Evolutionary conservation across 495 filamentous ascomycete genomes (phyloP).

Genomic region (Penicillium salamii): DNA sequence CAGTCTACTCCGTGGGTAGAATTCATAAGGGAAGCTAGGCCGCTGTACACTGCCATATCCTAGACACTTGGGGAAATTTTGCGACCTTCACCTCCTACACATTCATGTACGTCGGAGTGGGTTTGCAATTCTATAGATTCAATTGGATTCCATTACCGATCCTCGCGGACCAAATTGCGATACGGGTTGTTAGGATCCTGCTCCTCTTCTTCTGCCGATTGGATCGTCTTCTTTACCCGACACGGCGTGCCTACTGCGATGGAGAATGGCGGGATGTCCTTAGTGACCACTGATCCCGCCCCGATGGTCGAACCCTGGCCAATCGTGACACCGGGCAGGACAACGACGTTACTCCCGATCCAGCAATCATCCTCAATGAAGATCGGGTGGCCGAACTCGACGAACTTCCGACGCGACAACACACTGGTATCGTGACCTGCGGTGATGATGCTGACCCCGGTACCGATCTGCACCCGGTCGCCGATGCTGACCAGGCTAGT

Average conservation of each 20-base stretch:
- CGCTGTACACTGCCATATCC: too few relatives aligned
- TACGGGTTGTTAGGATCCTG: slow-evolving; percentile 18
- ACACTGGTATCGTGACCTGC: slow-evolving; percentile 69
- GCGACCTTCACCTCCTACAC: too few relatives aligned
- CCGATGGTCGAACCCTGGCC: slow-evolving; percentile 46
- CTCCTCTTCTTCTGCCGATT: slow-evolving; percentile 20
- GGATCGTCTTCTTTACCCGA: slow-evolving; percentile 21
- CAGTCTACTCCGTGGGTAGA: too few relatives aligned
- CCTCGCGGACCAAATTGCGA: slow-evolving; percentile 9
- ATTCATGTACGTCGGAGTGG: too few relatives aligned
- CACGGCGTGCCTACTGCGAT: slow-evolving; percentile 40
- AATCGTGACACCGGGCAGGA: slow-evolving; percentile 68
- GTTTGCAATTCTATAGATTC: too few relatives aligned
- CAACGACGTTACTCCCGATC: slow-evolving; percentile 70
- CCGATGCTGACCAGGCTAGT: slow-evolving; percentile 73
- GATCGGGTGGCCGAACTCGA: slow-evolving; percentile 71
- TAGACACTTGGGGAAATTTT: too few relatives aligned
- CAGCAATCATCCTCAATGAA: slow-evolving; percentile 80
- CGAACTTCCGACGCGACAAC: slow-evolving; percentile 66
- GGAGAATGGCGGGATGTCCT: slow-evolving; percentile 41
- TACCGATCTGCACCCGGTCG: slow-evolving; percentile 69
- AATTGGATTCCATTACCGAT: not conserved
- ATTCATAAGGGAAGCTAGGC: too few relatives aligned
- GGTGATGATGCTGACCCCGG: slow-evolving; percentile 65
- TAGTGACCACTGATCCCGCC: slow-evolving; percentile 47